A percentile compares a stretch with the other conserved stretches of the same genome.
These are phyloP conservation scores for Beta corolliflora DNA, from an alignment of 179 eudicot species.

Conservation along the genomic window DNA sequence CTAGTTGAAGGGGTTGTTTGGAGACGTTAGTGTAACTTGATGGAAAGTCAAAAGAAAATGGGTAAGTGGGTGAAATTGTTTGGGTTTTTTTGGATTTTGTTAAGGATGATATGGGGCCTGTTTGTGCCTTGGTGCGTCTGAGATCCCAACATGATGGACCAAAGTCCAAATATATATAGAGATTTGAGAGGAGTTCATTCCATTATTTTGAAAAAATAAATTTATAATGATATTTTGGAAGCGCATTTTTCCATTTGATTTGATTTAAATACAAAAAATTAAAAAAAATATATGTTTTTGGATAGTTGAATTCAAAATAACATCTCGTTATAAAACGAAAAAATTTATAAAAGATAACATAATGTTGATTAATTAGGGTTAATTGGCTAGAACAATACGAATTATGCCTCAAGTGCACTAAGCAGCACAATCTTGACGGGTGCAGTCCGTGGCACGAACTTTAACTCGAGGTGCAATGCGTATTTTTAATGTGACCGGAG, in stretches of 20 bases:
- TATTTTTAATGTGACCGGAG: too few relatives aligned
- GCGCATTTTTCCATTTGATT: constrained; percentile 5
- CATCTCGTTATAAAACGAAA: neutral
- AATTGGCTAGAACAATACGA: too few relatives aligned
- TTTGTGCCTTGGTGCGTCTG: constrained; percentile 26
- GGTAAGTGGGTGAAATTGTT: neutral
- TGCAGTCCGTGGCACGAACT: too few relatives aligned
- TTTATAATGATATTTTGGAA: neutral
- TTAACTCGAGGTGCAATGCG: too few relatives aligned
- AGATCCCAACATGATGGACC: constrained; percentile 39
- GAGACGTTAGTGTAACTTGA: too few relatives aligned
- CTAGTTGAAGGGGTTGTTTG: neutral
- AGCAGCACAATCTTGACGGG: too few relatives aligned
- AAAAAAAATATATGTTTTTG: neutral
- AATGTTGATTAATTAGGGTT: neutral
- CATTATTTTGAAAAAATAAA: neutral
- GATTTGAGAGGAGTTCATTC: neutral
- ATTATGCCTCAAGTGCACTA: too few relatives aligned
- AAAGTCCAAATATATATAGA: neutral
- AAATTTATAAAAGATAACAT: neutral
- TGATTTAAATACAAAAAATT: neutral
- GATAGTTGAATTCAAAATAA: neutral
- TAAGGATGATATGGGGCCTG: constrained; percentile 20
- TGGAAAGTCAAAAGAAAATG: constrained; percentile 22
- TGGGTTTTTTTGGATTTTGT: constrained; percentile 15